A percentile compares a stretch with the other conserved stretches of the same genome.
Conservation (phyloP, 371 early-diverging fungal genomes). For the Encephalitozoon romaleae region DNA sequence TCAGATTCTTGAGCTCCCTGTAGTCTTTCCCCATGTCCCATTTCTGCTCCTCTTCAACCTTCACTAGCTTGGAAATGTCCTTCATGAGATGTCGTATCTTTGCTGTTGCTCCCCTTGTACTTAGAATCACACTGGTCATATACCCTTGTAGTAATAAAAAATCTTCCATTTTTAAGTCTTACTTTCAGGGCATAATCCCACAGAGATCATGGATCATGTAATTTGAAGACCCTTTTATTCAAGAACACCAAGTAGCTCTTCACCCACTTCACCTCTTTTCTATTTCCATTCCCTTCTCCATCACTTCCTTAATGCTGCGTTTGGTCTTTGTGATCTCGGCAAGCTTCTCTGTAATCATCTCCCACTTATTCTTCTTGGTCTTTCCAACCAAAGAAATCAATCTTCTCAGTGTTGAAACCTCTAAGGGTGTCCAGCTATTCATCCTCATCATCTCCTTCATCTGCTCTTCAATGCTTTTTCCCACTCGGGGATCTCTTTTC, state of each 20-base stretch:
- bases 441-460: slow-evolving; percentile 26
- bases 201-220: too few species aligned
- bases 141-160: not conserved
- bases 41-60: slow-evolving; percentile 33
- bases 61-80: slow-evolving; percentile 32
- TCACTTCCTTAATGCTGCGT: slow-evolving; percentile 25
- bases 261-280: not conserved
- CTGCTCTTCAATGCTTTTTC: slow-evolving; percentile 32
- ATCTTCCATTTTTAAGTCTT: not conserved
- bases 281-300: slow-evolving; percentile 9
- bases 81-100: slow-evolving; percentile 13
- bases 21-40: slow-evolving; percentile 35
- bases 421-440: slow-evolving; percentile 45
- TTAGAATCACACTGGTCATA: slow-evolving; percentile 38
- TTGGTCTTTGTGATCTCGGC: not conserved
- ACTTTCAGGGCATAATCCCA: too few species aligned
- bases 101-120: slow-evolving; percentile 27
- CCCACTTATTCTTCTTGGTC: slow-evolving; percentile 42
- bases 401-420: slow-evolving; percentile 34
- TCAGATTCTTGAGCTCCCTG: slow-evolving; percentile 10
- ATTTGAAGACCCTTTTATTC: too few species aligned
- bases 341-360: slow-evolving; percentile 39
- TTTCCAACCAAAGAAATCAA: slow-evolving; percentile 18
- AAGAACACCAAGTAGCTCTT: too few species aligned
- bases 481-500: slow-evolving; percentile 57